Evolutionary conservation across 495 filamentous ascomycete species (phyloP).

Genomic region (Tuber calosporum): DNA sequence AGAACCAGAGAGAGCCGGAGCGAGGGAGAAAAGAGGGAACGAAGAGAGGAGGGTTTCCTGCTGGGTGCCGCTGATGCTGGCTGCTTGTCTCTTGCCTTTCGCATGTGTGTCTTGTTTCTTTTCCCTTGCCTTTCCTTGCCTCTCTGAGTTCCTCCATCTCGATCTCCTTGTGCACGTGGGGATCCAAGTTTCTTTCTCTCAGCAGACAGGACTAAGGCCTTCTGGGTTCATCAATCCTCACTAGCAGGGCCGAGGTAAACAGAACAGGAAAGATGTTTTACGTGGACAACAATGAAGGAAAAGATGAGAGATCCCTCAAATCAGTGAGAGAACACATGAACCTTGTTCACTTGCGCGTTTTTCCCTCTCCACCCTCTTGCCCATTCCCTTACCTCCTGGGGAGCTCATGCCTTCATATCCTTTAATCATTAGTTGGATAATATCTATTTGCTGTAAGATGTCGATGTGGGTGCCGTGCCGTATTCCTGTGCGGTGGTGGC

Average conservation of each 20-base stretch:
- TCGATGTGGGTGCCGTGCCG: not conserved
- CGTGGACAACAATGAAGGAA: not conserved
- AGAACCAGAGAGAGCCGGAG: not conserved
- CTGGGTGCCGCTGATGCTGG: not conserved
- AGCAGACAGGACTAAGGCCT: conserved; percentile 22
- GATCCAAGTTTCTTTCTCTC: conserved; percentile 14
- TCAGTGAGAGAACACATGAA: not conserved
- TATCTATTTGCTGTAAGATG: not conserved
- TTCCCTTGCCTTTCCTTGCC: conserved; percentile 15
- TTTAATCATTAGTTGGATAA: not conserved
- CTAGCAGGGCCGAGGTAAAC: conserved; percentile 22
- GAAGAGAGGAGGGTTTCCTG: not conserved
- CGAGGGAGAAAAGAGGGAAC: not conserved
- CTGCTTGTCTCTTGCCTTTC: not conserved
- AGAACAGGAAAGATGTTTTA: not conserved
- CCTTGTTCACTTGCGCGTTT: not conserved
- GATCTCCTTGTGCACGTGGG: conserved; percentile 17
- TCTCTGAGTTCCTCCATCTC: conserved; percentile 27
- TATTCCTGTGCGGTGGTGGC: not conserved
- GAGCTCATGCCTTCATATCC: not conserved
- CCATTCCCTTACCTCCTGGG: not conserved
- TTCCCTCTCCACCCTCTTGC: not conserved
- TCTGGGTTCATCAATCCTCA: conserved; percentile 14
- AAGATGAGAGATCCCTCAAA: not conserved
- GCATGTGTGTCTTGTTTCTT: not conserved